These are phyloP conservation scores for Rhizodiscina lignyota DNA, from an alignment of 495 filamentous ascomycete genomes.

Conservation along the genomic window DNA sequence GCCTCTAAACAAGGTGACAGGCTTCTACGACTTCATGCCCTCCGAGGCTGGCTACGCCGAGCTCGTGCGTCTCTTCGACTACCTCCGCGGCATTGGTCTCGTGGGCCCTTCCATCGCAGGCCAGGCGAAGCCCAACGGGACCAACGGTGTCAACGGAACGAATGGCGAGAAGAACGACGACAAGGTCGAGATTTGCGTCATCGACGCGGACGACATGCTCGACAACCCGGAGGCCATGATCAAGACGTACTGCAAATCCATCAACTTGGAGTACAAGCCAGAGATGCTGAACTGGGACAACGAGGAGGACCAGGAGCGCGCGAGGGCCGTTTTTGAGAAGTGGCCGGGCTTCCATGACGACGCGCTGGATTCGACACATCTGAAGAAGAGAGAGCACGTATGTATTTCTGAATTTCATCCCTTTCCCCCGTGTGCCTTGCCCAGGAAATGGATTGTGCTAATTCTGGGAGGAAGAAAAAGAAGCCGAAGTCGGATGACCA, in stretches of 20 bases:
- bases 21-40: constrained; percentile 73
- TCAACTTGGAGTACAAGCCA: constrained; percentile 52
- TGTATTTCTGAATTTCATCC: constrained; percentile 21
- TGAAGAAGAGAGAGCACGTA: constrained; percentile 60
- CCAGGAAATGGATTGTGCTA: constrained; percentile 2
- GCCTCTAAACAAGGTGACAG: constrained; percentile 61
- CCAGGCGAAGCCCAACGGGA: constrained; percentile 15
- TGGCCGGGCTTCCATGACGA: constrained; percentile 96
- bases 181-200: constrained; percentile 54
- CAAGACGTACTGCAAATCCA: constrained; percentile 57
- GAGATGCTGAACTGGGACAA: constrained; percentile 74
- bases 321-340: constrained; percentile 67
- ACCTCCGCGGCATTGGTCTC: constrained; percentile 40
- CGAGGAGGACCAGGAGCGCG: constrained; percentile 45
- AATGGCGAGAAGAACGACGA: constrained; percentile 5
- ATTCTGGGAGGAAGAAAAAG: constrained; percentile 28
- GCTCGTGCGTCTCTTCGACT: constrained; percentile 72
- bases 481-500: constrained; percentile 44
- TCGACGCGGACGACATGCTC: constrained; percentile 90
- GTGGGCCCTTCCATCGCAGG: constrained; percentile 46
- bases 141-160: constrained; percentile 21
- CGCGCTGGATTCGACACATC: constrained; percentile 58
- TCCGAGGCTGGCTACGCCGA: constrained; percentile 82
- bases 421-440: constrained; percentile 1
- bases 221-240: constrained; percentile 61